phyloP scores from a whole-genome alignment of 2,329 filamentous ascomycete genomes.

The Chaetomium strumarium region DNA sequence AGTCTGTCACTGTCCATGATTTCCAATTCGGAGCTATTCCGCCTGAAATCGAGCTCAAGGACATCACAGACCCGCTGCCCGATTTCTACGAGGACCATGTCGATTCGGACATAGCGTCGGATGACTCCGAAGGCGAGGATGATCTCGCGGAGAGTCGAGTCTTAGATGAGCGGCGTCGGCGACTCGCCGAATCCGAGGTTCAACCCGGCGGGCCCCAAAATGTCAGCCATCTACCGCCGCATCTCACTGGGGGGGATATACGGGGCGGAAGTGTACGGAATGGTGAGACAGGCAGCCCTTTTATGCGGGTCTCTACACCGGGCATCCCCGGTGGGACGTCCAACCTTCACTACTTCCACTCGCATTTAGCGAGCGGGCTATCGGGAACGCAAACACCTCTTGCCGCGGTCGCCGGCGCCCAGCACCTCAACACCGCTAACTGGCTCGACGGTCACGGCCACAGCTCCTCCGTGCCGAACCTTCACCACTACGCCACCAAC shows the following conservation, averaged over 20 bases:
- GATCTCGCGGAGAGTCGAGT: conserved; percentile 31
- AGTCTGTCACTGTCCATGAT: conserved; percentile 87
- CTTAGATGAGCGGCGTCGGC: conserved; percentile 29
- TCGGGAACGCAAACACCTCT: conserved; percentile 74
- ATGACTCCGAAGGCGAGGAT: conserved; percentile 43
- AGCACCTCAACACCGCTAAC: conserved; percentile 43
- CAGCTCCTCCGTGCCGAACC: conserved; percentile 23
- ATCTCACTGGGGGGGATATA: conserved; percentile 33
- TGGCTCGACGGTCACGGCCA: conserved; percentile 37
- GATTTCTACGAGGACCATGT: conserved; percentile 90
- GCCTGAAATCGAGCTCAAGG: conserved; percentile 86
- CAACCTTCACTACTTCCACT: conserved; percentile 77
- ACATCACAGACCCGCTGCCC: conserved; percentile 89
- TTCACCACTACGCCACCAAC: conserved; percentile 13
- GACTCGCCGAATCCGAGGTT: conserved; percentile 20
- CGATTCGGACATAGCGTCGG: conserved; percentile 55
- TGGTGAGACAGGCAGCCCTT: conserved; percentile 48
- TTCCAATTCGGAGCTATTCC: conserved; percentile 85
- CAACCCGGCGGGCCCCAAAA: conserved; percentile 4
- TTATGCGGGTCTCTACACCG: conserved; percentile 54
- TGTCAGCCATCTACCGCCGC: conserved; percentile 31
- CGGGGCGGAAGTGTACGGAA: conserved; percentile 20
- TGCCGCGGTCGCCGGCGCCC: conserved; percentile 70
- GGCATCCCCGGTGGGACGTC: conserved; percentile 66
- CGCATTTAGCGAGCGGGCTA: conserved; percentile 63